phyloP scores from a whole-genome alignment of 1,139 yeast species.

The Torulaspora globosa region DNA sequence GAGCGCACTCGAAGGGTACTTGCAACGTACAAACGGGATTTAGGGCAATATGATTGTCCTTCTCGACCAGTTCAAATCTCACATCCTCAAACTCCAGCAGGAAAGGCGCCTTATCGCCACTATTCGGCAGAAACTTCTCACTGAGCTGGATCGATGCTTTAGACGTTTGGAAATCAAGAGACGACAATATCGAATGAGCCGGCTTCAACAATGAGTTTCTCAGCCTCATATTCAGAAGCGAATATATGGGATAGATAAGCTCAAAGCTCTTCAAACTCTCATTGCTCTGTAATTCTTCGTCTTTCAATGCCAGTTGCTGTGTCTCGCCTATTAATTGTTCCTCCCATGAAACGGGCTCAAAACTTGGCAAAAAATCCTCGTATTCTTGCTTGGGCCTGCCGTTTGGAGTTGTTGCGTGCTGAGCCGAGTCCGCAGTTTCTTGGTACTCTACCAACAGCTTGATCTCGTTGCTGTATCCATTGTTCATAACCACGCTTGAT shows the following conservation, averaged over 20 bases:
- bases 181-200: slow-evolving; percentile 28
- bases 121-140: slow-evolving; percentile 12
- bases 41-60: slow-evolving; percentile 21
- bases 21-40: slow-evolving; percentile 25
- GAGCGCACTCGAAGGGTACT: slow-evolving; percentile 24
- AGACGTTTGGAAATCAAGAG: slow-evolving; percentile 36
- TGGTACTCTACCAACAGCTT: slow-evolving; percentile 21
- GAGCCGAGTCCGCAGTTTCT: background rate
- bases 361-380: slow-evolving; percentile 22
- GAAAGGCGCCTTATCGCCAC: slow-evolving; percentile 3
- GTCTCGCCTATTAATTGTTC: background rate
- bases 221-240: slow-evolving; percentile 34
- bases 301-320: background rate
- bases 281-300: background rate
- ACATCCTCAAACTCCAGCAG: slow-evolving; percentile 20
- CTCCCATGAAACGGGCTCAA: slow-evolving; percentile 28
- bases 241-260: slow-evolving; percentile 32
- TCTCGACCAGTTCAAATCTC: slow-evolving; percentile 26
- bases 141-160: slow-evolving; percentile 25
- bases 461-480: slow-evolving; percentile 33
- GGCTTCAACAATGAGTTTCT: slow-evolving; percentile 28
- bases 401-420: background rate
- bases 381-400: slow-evolving; percentile 3
- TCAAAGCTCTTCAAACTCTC: background rate
- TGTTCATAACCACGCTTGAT: slow-evolving; percentile 35